These are phyloP conservation scores for Myxozyma geophila DNA, from an alignment of 805 yeast species.

Conservation along the genomic window DNA sequence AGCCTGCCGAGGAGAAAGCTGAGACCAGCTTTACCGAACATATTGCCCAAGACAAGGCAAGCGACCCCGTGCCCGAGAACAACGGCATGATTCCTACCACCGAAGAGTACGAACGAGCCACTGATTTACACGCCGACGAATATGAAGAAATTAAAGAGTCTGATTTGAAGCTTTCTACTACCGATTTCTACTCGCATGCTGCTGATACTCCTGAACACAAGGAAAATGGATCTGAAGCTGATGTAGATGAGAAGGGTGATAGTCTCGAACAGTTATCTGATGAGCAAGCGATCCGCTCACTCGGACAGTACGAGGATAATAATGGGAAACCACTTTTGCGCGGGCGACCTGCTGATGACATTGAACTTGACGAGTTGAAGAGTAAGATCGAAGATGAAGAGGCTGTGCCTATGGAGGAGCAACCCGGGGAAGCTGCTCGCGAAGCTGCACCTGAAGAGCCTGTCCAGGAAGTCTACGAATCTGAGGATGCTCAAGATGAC, in stretches of 20 bases:
- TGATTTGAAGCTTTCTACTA: not conserved
- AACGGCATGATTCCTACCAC: not conserved
- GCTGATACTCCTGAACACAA: slow-evolving; percentile 4
- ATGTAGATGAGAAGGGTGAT: not conserved
- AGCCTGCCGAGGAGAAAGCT: not conserved
- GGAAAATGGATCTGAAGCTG: not conserved
- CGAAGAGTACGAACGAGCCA: slow-evolving; percentile 9
- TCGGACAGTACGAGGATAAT: slow-evolving; percentile 8
- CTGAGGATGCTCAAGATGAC: not conserved
- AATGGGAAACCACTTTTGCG: not conserved
- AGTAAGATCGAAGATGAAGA: slow-evolving; percentile 6
- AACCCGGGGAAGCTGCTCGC: not conserved
- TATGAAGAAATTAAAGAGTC: slow-evolving; percentile 7
- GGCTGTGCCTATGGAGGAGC: not conserved
- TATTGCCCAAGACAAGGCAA: not conserved
- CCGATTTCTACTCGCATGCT: slow-evolving; percentile 8
- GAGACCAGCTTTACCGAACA: not conserved
- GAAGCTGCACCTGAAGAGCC: not conserved
- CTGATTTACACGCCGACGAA: slow-evolving; percentile 6
- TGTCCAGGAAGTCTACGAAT: slow-evolving; percentile 1
- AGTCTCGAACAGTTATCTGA: not conserved
- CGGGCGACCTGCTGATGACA: not conserved
- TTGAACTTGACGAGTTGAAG: slow-evolving; percentile 11
- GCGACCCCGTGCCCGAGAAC: not conserved
- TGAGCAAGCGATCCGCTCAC: slow-evolving; percentile 8